Percentiles rank a stretch among this genome's conserved stretches.
phyloP scores from a whole-genome alignment of 305 asterid genomes.

The Caryopteris hybrid region DNA sequence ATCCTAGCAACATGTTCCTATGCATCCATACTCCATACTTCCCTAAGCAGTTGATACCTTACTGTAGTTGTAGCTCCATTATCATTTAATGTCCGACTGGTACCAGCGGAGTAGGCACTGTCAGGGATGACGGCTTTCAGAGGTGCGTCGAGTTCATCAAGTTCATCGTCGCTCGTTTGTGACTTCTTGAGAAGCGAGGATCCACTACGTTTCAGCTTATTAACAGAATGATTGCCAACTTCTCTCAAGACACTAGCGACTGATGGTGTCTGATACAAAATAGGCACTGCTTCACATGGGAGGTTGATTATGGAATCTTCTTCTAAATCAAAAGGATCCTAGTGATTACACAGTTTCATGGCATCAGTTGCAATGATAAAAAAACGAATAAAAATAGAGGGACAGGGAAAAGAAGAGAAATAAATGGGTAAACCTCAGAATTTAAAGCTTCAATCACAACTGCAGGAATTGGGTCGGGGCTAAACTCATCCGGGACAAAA shows the following conservation, averaged over 20 bases:
- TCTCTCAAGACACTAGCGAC: conserved; percentile 38
- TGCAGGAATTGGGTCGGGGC: conserved; percentile 69
- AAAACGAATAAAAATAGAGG: too few relatives aligned
- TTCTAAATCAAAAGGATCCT: conserved; percentile 48
- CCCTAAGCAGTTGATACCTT: conserved; percentile 52
- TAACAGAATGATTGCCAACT: conserved; percentile 14
- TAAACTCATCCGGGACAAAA: conserved; percentile 73
- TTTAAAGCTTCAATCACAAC: conserved; percentile 57
- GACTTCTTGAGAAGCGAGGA: conserved; percentile 64
- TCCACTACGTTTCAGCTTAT: conserved; percentile 38
- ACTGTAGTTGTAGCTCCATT: too few relatives aligned
- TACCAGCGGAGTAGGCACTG: too few relatives aligned
- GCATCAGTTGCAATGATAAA: too few relatives aligned
- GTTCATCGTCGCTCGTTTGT: conserved; percentile 77
- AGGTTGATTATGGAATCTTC: conserved; percentile 44
- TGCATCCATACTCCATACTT: conserved; percentile 49
- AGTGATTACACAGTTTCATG: too few relatives aligned
- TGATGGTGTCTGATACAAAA: conserved; percentile 55
- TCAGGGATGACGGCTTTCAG: conserved; percentile 39
- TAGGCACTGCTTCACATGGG: conserved; percentile 65
- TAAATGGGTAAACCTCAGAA: conserved; percentile 46
- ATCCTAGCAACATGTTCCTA: conserved; percentile 14
- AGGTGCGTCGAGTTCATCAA: conserved; percentile 70
- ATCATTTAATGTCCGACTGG: too few relatives aligned
- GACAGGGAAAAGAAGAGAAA: neutral